Conservation (phyloP, 2,329 filamentous ascomycete species). For the Sarocladiaceae sp. region DNA sequence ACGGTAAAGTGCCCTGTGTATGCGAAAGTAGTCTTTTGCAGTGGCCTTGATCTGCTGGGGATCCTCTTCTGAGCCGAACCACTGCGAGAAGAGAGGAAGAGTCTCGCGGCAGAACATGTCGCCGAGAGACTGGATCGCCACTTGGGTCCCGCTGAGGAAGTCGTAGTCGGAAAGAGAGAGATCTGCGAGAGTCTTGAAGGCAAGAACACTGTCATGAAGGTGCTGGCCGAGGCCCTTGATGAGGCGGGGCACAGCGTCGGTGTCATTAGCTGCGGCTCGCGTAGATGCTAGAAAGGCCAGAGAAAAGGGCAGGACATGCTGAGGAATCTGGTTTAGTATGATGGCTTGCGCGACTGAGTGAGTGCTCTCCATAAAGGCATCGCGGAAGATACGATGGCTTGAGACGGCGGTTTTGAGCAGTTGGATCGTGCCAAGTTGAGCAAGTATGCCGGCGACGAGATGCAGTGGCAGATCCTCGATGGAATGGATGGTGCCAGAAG, state of each 20-base stretch:
- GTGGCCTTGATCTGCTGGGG: background rate
- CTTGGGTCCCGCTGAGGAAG: conserved; percentile 3
- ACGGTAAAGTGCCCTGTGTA: conserved; percentile 8
- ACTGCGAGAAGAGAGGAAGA: conserved; percentile 3
- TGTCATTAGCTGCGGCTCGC: background rate
- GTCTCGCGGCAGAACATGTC: background rate
- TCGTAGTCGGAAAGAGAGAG: conserved; percentile 1
- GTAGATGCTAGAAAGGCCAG: conserved; percentile 1
- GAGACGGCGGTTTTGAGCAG: background rate
- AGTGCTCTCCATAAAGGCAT: background rate
- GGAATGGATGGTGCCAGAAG: background rate
- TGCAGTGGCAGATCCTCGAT: conserved; percentile 4
- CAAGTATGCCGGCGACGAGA: background rate
- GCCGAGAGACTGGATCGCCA: background rate
- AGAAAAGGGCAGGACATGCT: conserved; percentile 3
- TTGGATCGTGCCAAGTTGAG: conserved; percentile 6
- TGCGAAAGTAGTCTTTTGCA: conserved; percentile 2
- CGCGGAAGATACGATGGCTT: conserved; percentile 6
- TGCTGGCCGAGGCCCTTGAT: conserved; percentile 3
- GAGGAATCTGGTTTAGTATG: background rate
- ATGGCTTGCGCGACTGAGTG: background rate
- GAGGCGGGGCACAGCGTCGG: background rate
- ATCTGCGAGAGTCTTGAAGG: background rate
- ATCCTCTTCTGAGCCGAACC: background rate
- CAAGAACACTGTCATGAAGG: background rate